A percentile compares a stretch with the other conserved stretches of the same genome.
These are phyloP conservation scores for Silene latifolia DNA, from an alignment of 148 eudicot genomes.

Conservation along the genomic window DNA sequence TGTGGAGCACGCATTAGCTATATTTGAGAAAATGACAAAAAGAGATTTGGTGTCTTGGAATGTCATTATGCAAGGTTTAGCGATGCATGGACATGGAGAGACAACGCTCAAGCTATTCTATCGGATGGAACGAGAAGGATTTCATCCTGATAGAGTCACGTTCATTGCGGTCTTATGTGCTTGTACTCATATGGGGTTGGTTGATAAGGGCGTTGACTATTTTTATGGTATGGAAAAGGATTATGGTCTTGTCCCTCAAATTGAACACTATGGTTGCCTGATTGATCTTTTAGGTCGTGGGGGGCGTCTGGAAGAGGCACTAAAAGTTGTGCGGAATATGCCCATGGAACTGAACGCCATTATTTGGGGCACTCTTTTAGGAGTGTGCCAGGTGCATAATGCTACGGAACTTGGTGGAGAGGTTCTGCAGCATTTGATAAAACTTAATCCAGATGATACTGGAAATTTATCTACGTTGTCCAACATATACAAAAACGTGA, in stretches of 20 bases:
- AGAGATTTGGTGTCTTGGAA: slow-evolving; percentile 90
- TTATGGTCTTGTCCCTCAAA: slow-evolving; percentile 50
- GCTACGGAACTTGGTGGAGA: slow-evolving; percentile 55
- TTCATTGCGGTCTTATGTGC: slow-evolving; percentile 79
- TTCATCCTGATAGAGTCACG: slow-evolving; percentile 69
- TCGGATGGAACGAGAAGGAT: slow-evolving; percentile 61
- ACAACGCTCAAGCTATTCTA: slow-evolving; percentile 57
- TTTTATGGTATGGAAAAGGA: slow-evolving; percentile 71
- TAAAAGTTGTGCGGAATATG: slow-evolving; percentile 53
- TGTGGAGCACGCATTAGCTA: slow-evolving; percentile 42
- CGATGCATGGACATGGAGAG: slow-evolving; percentile 76
- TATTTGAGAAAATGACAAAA: slow-evolving; percentile 51
- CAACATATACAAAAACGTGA: slow-evolving; percentile 56
- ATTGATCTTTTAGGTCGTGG: slow-evolving; percentile 87
- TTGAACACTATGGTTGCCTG: slow-evolving; percentile 88
- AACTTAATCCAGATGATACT: slow-evolving; percentile 48
- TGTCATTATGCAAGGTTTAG: slow-evolving; percentile 75
- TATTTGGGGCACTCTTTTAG: slow-evolving; percentile 80
- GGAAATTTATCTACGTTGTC: slow-evolving; percentile 71
- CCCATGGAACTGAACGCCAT: slow-evolving; percentile 75
- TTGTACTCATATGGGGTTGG: slow-evolving; percentile 77
- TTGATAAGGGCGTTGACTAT: slow-evolving; percentile 53
- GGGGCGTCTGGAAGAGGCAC: slow-evolving; percentile 72
- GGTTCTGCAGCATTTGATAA: slow-evolving; percentile 44
- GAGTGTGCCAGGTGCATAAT: slow-evolving; percentile 76